Percentiles rank a stretch among this genome's conserved stretches.
Evolutionary conservation across 2,329 filamentous ascomycete species (phyloP).

Genomic region (Fusarium drepaniforme): DNA sequence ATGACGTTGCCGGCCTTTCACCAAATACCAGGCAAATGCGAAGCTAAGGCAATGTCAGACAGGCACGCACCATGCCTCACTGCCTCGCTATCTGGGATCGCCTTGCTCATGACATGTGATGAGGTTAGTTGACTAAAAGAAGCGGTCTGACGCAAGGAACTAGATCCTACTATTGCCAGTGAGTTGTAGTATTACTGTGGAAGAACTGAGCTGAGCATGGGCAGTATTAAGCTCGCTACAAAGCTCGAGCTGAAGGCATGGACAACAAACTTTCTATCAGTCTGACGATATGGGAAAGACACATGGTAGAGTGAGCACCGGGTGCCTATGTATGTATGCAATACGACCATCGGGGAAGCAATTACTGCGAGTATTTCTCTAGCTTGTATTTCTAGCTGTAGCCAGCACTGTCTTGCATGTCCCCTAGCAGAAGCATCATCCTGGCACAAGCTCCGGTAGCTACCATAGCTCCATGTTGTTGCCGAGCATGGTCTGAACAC

Average conservation of each 20-base stretch:
- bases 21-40: slow-evolving; percentile 1
- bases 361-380: not conserved
- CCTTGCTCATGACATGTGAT: not conserved
- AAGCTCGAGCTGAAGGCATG: not conserved
- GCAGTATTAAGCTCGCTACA: not conserved
- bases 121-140: slow-evolving; percentile 1
- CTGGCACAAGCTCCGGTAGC: slow-evolving; percentile 11
- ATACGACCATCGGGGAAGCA: not conserved
- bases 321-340: not conserved
- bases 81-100: slow-evolving; percentile 21
- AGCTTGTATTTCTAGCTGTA: not conserved
- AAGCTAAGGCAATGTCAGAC: slow-evolving; percentile 22
- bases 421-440: not conserved
- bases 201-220: not conserved
- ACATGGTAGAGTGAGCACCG: not conserved
- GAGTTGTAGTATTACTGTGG: not conserved
- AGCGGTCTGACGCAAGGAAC: slow-evolving; percentile 13
- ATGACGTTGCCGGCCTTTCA: slow-evolving; percentile 44
- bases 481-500: not conserved
- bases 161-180: not conserved
- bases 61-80: slow-evolving; percentile 21
- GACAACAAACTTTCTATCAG: not conserved
- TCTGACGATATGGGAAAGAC: not conserved
- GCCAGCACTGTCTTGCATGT: not conserved
- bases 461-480: slow-evolving; percentile 10